Conservation (phyloP, 805 yeast species). For the Hanseniaspora pseudoguilliermondii region DNA sequence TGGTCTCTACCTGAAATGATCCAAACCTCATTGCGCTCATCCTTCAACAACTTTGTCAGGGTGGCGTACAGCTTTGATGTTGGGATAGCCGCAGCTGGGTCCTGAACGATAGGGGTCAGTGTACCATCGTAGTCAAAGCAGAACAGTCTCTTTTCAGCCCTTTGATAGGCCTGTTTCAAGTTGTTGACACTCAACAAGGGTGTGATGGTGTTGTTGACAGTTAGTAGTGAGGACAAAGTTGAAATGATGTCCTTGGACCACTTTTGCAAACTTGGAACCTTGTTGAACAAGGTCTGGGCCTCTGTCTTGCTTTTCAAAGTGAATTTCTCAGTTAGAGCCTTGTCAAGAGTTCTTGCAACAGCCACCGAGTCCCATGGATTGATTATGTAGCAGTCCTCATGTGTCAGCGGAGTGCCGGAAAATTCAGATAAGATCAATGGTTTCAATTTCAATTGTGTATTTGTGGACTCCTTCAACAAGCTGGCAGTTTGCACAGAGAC, state of each 20-base stretch:
- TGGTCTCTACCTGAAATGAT: slow-evolving; percentile 93
- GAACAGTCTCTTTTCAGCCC: slow-evolving; percentile 59
- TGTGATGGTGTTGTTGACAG: slow-evolving; percentile 40
- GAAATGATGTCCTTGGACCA: slow-evolving; percentile 62
- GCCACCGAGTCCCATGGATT: slow-evolving; percentile 97
- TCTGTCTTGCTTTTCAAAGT: slow-evolving; percentile 33
- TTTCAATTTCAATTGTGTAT: slow-evolving; percentile 23
- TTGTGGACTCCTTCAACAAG: slow-evolving; percentile 17
- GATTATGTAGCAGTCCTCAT: slow-evolving; percentile 63
- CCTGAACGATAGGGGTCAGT: slow-evolving; percentile 86
- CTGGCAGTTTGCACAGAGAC: slow-evolving; percentile 67
- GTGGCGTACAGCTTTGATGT: slow-evolving; percentile 54
- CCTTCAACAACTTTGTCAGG: slow-evolving; percentile 48
- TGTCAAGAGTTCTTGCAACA: slow-evolving; percentile 71
- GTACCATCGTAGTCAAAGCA: slow-evolving; percentile 97
- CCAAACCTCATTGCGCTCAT: slow-evolving; percentile 83
- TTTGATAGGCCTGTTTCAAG: slow-evolving; percentile 45
- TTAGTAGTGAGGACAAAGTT: slow-evolving; percentile 31
- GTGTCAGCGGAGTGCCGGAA: slow-evolving; percentile 69
- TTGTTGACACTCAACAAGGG: slow-evolving; percentile 72
- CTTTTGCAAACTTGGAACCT: slow-evolving; percentile 62
- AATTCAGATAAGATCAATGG: slow-evolving; percentile 87
- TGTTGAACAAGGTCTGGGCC: slow-evolving; percentile 36
- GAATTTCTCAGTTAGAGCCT: slow-evolving; percentile 40
- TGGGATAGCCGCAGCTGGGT: slow-evolving; percentile 98